Percentiles rank a stretch among this genome's conserved stretches.
Conservation (phyloP, 2,329 filamentous ascomycete genomes). For the Blastomyces parvus region DNA sequence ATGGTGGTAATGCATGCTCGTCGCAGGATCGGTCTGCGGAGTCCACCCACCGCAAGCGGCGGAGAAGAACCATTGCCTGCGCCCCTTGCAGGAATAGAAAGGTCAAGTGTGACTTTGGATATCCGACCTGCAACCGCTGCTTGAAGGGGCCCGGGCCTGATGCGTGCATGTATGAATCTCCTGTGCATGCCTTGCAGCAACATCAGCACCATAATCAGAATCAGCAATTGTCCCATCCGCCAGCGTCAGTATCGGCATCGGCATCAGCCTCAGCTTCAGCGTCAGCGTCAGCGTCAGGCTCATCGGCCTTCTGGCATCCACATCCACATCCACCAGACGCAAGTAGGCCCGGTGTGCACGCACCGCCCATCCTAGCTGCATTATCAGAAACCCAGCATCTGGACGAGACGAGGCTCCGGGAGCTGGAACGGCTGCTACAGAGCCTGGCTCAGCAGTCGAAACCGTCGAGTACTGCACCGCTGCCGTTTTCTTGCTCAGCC, state of each 20-base stretch:
- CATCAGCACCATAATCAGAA: neutral
- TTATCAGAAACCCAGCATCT: neutral
- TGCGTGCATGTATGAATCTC: slow-evolving; percentile 14
- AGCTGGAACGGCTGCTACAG: neutral
- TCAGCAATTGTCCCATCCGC: neutral
- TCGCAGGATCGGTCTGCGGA: slow-evolving; percentile 11
- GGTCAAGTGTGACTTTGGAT: slow-evolving; percentile 35
- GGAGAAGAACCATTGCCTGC: slow-evolving; percentile 34
- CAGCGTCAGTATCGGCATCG: neutral
- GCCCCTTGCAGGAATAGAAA: slow-evolving; percentile 35
- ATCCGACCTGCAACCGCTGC: slow-evolving; percentile 5
- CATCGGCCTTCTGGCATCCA: neutral
- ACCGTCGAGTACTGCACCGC: neutral
- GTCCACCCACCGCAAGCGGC: slow-evolving; percentile 29
- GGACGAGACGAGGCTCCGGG: neutral
- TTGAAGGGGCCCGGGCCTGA: slow-evolving; percentile 11
- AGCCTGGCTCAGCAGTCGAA: neutral
- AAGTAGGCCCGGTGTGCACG: neutral
- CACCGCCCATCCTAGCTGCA: neutral
- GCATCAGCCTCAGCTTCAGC: neutral
- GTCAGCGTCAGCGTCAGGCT: neutral
- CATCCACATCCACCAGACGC: neutral
- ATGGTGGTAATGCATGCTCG: neutral
- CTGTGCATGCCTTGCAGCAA: slow-evolving; percentile 1
- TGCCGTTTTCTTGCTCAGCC: neutral